Base-by-base conservation (phyloP, 2,329 filamentous ascomycete species). In the Colletotrichum sp. region DNA sequence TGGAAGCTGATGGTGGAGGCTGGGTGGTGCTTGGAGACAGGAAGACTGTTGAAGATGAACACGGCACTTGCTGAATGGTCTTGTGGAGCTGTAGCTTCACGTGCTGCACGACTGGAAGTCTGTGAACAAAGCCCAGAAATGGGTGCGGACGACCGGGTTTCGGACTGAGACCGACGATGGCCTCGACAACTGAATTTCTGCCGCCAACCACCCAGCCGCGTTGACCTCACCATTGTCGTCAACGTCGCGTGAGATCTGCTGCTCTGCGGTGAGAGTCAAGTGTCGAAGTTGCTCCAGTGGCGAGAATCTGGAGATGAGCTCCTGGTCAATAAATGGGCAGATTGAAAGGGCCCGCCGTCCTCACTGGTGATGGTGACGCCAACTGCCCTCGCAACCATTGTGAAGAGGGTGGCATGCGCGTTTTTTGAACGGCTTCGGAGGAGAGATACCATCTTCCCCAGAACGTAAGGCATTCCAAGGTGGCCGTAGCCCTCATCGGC, bases 391-490 rank as follows among this genome's bases (percentile, higher is more conserved):
- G 8, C 38, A 43, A 43, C 1, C 16, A n/a, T 18, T 43, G 38
- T 1, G 38, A 43, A 2, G 18, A n/a, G 18, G 38, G 38, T n/a
- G 8, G 18, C 38, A 43, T n/a, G 9, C 8, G 38, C 5, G 8
- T 43, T 43, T 18, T 3, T 8, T n/a, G 18, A n/a, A n/a, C 16
- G 18, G 18, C 18, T 12, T 13, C 6, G 10, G 18, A 48, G 43
- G 1, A 48, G n/a, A 12, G n/a, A 0, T 3, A 48, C 43, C 43
- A 21, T 48, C 43, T 21, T 48, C 43, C 0, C n/a, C 43, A 48
- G 43, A 21, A 48, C 0, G 43, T 21, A 48, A 0, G 43, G 6
- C 18, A 21, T 21, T 21, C 4, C n/a, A 5, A 21, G n/a, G 0
- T 4, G n/a, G 10, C 43, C 43, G 6, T 21, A n/a, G 43, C 43